Conservation (phyloP, 106 monocot species). For the Chionographis japonica region DNA sequence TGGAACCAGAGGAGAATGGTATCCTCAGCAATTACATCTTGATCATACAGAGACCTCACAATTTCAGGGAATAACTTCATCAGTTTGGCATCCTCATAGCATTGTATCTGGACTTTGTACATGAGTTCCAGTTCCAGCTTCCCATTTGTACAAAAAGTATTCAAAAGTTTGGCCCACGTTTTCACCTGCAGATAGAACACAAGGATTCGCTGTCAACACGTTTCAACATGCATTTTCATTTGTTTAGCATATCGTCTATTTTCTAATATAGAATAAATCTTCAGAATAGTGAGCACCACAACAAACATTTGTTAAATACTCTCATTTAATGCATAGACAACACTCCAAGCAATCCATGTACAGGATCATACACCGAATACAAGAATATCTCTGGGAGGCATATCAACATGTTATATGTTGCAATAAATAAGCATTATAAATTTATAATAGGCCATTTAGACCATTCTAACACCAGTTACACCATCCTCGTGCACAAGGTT, state of each 20-base stretch:
- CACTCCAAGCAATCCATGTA: too few species aligned
- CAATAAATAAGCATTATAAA: too few species aligned
- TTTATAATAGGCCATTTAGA: too few species aligned
- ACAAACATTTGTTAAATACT: neutral
- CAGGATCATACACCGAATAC: too few species aligned
- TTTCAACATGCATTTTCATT: too few species aligned
- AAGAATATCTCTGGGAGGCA: too few species aligned
- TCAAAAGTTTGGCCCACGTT: conserved; percentile 84
- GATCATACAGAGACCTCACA: conserved; percentile 92
- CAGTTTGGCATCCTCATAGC: conserved; percentile 97
- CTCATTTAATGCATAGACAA: too few species aligned
- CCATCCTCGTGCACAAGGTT: too few species aligned
- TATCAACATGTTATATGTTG: too few species aligned
- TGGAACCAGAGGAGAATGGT: conserved; percentile 98
- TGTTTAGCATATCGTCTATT: too few species aligned
- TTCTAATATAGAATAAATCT: neutral
- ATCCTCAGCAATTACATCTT: conserved; percentile 97
- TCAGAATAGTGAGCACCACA: neutral
- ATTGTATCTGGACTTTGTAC: conserved; percentile 94
- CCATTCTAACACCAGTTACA: too few species aligned
- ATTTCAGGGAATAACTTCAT: conserved; percentile 98
- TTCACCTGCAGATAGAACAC: conserved; percentile 57
- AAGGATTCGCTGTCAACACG: neutral
- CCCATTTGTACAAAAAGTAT: conserved; percentile 80
- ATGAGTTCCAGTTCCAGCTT: conserved; percentile 87